Conservation (phyloP, 2,329 filamentous ascomycete species). For the Tricladium varicosporioides region DNA sequence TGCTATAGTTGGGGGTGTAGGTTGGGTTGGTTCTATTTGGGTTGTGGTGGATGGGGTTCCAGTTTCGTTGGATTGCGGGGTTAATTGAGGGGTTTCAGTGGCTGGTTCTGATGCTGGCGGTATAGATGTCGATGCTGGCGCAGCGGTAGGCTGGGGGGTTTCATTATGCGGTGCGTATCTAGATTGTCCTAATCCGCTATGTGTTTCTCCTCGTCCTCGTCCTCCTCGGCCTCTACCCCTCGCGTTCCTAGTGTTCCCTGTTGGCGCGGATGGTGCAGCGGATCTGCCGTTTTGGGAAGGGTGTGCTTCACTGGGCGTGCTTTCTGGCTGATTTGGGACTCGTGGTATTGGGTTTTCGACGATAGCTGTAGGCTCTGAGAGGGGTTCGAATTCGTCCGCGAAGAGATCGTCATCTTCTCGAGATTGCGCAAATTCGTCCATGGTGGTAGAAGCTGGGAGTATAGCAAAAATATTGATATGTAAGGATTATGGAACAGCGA, state of each 20-base stretch:
- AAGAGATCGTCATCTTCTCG: constrained; percentile 35
- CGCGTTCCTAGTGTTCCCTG: constrained; percentile 11
- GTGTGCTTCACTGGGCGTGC: neutral
- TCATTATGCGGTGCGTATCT: constrained; percentile 22
- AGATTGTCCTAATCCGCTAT: constrained; percentile 22
- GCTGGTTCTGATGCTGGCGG: neutral
- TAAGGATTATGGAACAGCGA: neutral
- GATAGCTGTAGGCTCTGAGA: constrained; percentile 18
- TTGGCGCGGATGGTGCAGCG: constrained; percentile 1
- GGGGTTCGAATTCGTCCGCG: constrained; percentile 35
- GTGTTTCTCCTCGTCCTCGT: constrained; percentile 15
- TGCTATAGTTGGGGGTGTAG: neutral
- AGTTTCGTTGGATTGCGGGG: neutral
- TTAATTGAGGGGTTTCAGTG: neutral
- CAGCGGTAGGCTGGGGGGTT: constrained; percentile 1
- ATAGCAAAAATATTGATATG: neutral
- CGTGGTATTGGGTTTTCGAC: constrained; percentile 14
- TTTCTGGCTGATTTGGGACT: constrained; percentile 1
- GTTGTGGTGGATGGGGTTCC: neutral
- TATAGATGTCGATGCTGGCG: too few species aligned
- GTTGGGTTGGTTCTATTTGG: constrained; percentile 7
- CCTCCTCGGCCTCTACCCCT: constrained; percentile 15
- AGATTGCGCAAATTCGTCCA: constrained; percentile 36
- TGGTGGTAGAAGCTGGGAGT: constrained; percentile 11
- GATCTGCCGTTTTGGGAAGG: constrained; percentile 1